Base-by-base conservation (phyloP, 2,329 filamentous ascomycete species). In the Tetracladium maxilliforme region DNA sequence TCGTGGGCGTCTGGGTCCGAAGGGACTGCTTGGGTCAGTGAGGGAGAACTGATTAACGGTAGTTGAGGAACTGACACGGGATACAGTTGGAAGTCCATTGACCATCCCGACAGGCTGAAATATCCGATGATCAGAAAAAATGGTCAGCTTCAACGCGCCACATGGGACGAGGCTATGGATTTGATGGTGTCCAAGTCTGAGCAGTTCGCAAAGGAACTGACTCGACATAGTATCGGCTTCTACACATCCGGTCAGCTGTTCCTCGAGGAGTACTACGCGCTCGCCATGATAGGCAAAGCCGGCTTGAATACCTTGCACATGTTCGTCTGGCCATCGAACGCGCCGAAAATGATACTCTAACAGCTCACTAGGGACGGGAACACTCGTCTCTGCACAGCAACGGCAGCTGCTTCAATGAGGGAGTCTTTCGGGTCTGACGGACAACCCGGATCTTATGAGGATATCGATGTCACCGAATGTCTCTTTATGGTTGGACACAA, bases 101-200 rank as follows among this genome's bases (percentile, higher is more conserved):
- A 35, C 14, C 33, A 41, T 19, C 26, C 36, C 10, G 47, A 51
- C 29, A 39, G 48, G 7, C 33, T 50, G 5, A 42, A 33, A 6
- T 33, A 49, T 22, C 47, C 48, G 6, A 23, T 49, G 21, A 35
- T 51, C 16, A 42, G 46, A 3, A 39, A 38, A 19, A 41, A 51
- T 32, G 48, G 49, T 6, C 38, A 43, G 21, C 41, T 51, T 2
- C 41, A 48, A 28, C 39, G 36, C 6, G 42, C 44, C 4, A 37
- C 45, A 7, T 51, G 46, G 49, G 49, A 52, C 22, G 49, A 51
- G 30, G 48, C 48, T 4, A 51, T 52, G 49, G 28, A 30, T 5
- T 25, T 49, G 12, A 47, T 52, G 23, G 45, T 49, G 2, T 22
- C 42, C 5, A 40, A 41, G 13, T 35, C 44, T 4, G 42, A 42